Evolutionary conservation across 1,139 yeast genomes (phyloP), one percentile per base, ranked within the genome.

Genomic region (Scheffersomyces illinoinensis): DNA sequence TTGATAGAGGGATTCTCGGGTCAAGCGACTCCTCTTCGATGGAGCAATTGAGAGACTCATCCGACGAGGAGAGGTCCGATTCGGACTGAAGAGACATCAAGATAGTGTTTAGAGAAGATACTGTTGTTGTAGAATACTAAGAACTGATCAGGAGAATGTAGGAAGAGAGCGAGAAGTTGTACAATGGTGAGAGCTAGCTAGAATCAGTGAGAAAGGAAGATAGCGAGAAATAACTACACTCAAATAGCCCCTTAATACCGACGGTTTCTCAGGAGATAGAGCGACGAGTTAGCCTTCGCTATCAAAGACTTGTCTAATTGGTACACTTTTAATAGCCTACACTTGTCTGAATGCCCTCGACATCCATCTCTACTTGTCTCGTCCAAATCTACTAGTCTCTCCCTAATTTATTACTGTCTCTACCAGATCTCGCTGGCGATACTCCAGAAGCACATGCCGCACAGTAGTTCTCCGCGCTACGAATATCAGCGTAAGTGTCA

Each of bases 1-100:
- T 67, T 1, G 75, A 69, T 49, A 72, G 56, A 1, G 76, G 76
- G 20, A 71, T 62, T 47, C 63, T 65, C 23, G 64, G 60, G n/a
- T 60, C 64, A 2, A 59, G 54, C 23, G 58, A 48, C 12, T 33
- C 43, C 10, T 33, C 43, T 4, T 33, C 43, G 10, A 33, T 33
- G 43, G 43, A 33, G 14, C 43, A 14, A 33, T 33, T 14, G 43
- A 33, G 43, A 10, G 43, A 33, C 17, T 12, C 43, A 4, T 33
- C 43, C 43, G 43, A 33, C 17, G 43, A 33, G 14, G 43, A 33
- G 43, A 33, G 43, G 43, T 33, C 43, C 17, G 43, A 33, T 14
- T 33, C 43, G 43, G 43, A 33, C 43, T 33, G 43, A 33, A 33
- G 43, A 8, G 43, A 33, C 43, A 12, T 33, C 43, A 14, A 33